Base-by-base conservation (phyloP, 108 stramenopile species). In the Nannochloropsis salina region DNA sequence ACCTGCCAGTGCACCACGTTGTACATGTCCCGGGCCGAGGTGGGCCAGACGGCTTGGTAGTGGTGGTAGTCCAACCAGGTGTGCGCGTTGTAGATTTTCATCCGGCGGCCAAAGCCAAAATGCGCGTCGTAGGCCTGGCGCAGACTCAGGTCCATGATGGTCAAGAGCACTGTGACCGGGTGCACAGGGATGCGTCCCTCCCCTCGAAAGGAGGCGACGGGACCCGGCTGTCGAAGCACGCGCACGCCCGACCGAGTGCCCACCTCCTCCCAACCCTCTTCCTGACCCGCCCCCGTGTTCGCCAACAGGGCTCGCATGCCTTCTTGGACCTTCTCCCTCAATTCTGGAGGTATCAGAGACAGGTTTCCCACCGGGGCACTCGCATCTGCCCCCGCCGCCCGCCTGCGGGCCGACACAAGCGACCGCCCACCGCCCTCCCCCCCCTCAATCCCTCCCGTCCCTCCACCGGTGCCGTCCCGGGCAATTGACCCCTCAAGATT, bases 41-140 rank as follows among this genome's bases (percentile, higher is more conserved):
- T 74, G 20, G 61, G 61, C 61, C 61, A 74, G 20, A 74, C 61
- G n/a, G 61, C 61, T n/a, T n/a, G 61, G 6, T 74, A 74, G 5
- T 74, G 61, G 6, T 74, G 61, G 61, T 74, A 74, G n/a, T 74
- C 61, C n/a, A 74, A 74, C 61, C 61, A 74, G 61, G 61, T 74
- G n/a, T 74, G 61, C 61, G 61, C 61, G n/a, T 74, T 74, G 61
- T 74, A 74, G 3, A 74, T 74, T 6, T 74, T 74, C 61, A 74
- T n/a, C 61, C 61, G 15, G 20, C 61, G 15, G 15, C 61, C 61
- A 74, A 74, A 74, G 2, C 61, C 61, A n/a, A 74, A 74, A 74
- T 74, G 61, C 2, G 61, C 6, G 61, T 74, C 61, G 6, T 74
- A 74, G 20, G 61, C 61, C 6, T 74, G 61, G 20, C 61, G 15